phyloP scores from a whole-genome alignment of 2,329 filamentous ascomycete genomes.

The Exserohilum turcica region DNA sequence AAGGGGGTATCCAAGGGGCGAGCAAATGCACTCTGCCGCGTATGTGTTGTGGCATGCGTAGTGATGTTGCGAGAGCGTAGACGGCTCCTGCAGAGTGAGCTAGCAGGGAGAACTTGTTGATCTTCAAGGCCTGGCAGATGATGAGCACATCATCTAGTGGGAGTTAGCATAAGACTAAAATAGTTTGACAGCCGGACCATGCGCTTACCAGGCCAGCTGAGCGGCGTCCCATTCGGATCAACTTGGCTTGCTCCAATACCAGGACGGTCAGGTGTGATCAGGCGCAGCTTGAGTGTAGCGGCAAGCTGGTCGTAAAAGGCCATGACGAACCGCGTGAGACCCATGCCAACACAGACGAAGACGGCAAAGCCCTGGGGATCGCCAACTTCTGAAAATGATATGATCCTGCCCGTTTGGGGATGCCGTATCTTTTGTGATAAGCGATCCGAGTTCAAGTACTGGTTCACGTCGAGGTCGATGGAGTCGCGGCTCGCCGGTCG shows the following conservation, averaged over 20 bases:
- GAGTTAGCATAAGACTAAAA: constrained; percentile 49
- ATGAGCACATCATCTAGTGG: constrained; percentile 78
- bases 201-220: constrained; percentile 86
- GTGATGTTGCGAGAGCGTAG: constrained; percentile 90
- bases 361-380: constrained; percentile 90
- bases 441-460: constrained; percentile 80
- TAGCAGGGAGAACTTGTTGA: constrained; percentile 93
- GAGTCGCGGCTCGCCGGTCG: constrained; percentile 81
- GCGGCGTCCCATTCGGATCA: constrained; percentile 81
- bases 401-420: constrained; percentile 81
- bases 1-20: constrained; percentile 96
- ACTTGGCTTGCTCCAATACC: constrained; percentile 91
- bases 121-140: constrained; percentile 88
- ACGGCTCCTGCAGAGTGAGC: constrained; percentile 98
- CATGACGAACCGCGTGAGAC: constrained; percentile 90
- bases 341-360: constrained; percentile 98
- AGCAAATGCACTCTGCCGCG: constrained; percentile 91
- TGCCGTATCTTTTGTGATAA: constrained; percentile 87
- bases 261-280: constrained; percentile 93
- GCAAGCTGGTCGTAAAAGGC: constrained; percentile 98
- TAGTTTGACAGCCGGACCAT: not conserved
- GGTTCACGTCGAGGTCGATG: constrained; percentile 83
- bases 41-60: constrained; percentile 95
- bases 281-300: constrained; percentile 79
- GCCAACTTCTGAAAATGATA: constrained; percentile 96